Percentiles rank a stretch among this genome's conserved stretches.
These are phyloP conservation scores for Penicillium sclerotiorum DNA, from an alignment of 2,329 filamentous ascomycete species.

Conservation along the genomic window DNA sequence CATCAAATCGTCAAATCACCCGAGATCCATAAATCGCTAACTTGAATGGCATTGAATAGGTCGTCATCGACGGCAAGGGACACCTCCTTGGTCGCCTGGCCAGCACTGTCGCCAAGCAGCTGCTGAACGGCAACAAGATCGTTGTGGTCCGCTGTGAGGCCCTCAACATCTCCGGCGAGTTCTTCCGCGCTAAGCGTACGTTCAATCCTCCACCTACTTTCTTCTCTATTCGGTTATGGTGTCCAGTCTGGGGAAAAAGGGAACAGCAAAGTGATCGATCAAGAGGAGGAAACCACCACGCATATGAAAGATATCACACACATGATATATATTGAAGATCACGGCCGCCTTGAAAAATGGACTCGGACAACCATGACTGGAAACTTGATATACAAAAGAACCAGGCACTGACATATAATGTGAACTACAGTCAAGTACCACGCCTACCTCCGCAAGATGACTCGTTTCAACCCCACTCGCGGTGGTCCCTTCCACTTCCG, in stretches of 20 bases:
- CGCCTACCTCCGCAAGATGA: conserved; percentile 99
- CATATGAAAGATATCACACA: too few relatives aligned
- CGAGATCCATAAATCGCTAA: conserved; percentile 37
- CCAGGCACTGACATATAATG: conserved; percentile 50
- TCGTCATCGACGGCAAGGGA: conserved; percentile 99
- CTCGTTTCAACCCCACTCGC: conserved; percentile 98
- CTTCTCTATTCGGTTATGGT: conserved; percentile 16
- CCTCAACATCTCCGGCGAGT: conserved; percentile 99
- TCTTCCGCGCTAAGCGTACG: conserved; percentile 99
- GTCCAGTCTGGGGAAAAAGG: not conserved
- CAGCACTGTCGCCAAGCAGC: conserved; percentile 97
- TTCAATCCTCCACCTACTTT: conserved; percentile 46
- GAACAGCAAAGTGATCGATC: not conserved
- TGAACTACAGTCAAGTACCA: conserved; percentile 92
- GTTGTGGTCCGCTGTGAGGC: conserved; percentile 98
- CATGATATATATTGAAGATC: too few relatives aligned
- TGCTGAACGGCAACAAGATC: conserved; percentile 99
- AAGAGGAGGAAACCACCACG: not conserved
- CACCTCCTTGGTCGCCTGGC: conserved; percentile 99
- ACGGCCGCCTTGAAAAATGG: too few relatives aligned
- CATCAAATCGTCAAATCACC: conserved; percentile 4
- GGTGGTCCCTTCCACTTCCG: conserved; percentile 99
- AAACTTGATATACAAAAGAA: conserved; percentile 8
- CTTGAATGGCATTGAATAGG: conserved; percentile 59
- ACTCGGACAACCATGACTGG: not conserved